Evolutionary conservation across 805 yeast genomes (phyloP).

Genomic region (Yamadazyma insecticola): DNA sequence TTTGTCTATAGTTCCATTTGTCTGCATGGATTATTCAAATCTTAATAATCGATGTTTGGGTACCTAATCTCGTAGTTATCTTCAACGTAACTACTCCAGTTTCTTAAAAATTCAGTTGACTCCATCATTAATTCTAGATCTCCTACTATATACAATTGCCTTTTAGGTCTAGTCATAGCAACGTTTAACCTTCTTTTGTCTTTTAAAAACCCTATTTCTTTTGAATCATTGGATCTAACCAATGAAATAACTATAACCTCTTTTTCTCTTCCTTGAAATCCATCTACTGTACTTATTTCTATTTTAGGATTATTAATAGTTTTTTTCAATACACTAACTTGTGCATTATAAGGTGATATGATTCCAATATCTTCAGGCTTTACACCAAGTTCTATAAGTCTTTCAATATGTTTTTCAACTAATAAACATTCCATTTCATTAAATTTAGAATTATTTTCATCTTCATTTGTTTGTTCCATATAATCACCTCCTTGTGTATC

Average conservation of each 20-base stretch:
- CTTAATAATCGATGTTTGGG: too few species aligned
- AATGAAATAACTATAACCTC: slow-evolving; percentile 76
- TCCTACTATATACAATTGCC: slow-evolving; percentile 83
- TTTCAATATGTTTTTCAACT: slow-evolving; percentile 52
- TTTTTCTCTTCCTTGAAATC: slow-evolving; percentile 95
- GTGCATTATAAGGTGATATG: slow-evolving; percentile 89
- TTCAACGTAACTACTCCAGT: slow-evolving; percentile 72
- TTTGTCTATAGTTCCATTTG: too few species aligned
- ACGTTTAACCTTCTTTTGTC: slow-evolving; percentile 84
- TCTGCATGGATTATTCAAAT: too few species aligned
- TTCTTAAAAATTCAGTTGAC: slow-evolving; percentile 45
- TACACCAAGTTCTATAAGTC: slow-evolving; percentile 52
- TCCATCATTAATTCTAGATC: slow-evolving; percentile 66
- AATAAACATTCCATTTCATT: slow-evolving; percentile 74
- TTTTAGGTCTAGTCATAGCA: slow-evolving; percentile 85
- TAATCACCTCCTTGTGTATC: slow-evolving; percentile 92
- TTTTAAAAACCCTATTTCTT: slow-evolving; percentile 75
- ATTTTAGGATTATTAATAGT: slow-evolving; percentile 37
- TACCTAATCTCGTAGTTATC: slow-evolving; percentile 63
- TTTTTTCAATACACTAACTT: slow-evolving; percentile 59
- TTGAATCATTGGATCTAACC: slow-evolving; percentile 71
- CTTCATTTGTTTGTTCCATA: slow-evolving; percentile 48
- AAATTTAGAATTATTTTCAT: slow-evolving; percentile 47
- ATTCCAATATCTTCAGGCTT: slow-evolving; percentile 63
- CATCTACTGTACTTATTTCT: slow-evolving; percentile 90